Evolutionary conservation across 768 basidiomycete genomes (phyloP).

Genomic region (Rhodotorula taiwanensis): DNA sequence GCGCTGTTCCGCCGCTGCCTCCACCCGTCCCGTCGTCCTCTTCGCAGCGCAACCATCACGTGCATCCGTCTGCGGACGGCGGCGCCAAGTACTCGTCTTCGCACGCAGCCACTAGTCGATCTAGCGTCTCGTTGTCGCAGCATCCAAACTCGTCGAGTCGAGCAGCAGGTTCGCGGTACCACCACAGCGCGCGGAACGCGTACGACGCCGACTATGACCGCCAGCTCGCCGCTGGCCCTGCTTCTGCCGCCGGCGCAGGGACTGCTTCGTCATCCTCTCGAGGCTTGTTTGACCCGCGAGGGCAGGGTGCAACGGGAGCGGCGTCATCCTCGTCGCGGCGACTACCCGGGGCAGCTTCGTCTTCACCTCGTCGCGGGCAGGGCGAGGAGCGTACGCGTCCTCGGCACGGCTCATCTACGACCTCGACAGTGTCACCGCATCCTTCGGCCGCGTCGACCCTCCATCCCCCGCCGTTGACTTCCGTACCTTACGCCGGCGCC

Average conservation of each 20-base stretch:
- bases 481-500: too few species aligned
- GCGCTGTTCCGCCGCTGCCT: not conserved
- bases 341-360: not conserved
- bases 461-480: too few species aligned
- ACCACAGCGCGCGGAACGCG: not conserved
- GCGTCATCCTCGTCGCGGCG: not conserved
- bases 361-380: not conserved
- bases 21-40: not conserved
- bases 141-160: too few species aligned
- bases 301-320: not conserved
- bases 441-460: too few species aligned
- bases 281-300: constrained; percentile 15
- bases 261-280: not conserved
- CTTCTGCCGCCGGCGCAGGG: not conserved
- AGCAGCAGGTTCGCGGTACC: not conserved
- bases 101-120: too few species aligned
- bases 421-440: too few species aligned
- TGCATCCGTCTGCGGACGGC: not conserved
- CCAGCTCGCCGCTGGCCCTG: not conserved
- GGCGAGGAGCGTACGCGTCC: too few species aligned
- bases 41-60: not conserved
- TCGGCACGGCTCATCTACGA: too few species aligned
- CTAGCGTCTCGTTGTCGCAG: too few species aligned
- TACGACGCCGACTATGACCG: constrained; percentile 38
- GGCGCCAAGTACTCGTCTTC: too few species aligned